Conservation (phyloP, 345 rosid species). For the Erucastrum elatum region DNA sequence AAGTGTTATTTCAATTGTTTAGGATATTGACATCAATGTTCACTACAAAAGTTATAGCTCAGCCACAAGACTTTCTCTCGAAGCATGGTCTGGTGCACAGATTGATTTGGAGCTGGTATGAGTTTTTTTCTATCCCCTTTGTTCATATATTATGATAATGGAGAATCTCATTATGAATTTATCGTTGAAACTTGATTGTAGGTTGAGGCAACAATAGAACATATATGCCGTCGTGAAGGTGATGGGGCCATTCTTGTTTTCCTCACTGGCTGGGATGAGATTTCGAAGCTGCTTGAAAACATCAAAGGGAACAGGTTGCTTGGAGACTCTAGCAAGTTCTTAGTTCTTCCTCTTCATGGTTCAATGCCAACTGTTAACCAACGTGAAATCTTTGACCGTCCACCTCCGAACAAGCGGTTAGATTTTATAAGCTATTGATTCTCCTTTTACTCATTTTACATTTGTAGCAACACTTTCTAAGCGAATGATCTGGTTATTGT, state of each 20-base stretch:
- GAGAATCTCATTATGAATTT: constrained; percentile 13
- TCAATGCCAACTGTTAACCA: constrained; percentile 92
- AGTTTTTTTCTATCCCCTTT: neutral
- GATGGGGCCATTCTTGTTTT: constrained; percentile 94
- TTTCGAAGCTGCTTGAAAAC: constrained; percentile 77
- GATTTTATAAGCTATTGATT: constrained; percentile 24
- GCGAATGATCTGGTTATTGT: constrained; percentile 20
- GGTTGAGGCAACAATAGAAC: constrained; percentile 80
- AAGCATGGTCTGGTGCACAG: constrained; percentile 87
- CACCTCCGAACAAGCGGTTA: constrained; percentile 72
- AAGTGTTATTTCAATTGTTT: constrained; percentile 27
- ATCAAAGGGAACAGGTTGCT: constrained; percentile 69
- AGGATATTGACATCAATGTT: constrained; percentile 76
- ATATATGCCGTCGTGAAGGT: constrained; percentile 75
- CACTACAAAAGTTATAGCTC: constrained; percentile 66
- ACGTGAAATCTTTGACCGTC: constrained; percentile 83
- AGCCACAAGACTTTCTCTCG: constrained; percentile 71
- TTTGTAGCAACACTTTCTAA: neutral
- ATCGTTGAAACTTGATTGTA: constrained; percentile 34
- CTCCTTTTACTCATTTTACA: neutral
- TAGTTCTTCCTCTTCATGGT: constrained; percentile 90
- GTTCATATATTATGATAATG: too few relatives aligned
- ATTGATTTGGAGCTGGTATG: constrained; percentile 89
- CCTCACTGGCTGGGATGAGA: constrained; percentile 98
- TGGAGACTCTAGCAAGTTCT: constrained; percentile 75